Conservation (phyloP, 768 basidiomycete genomes). For the Arthromyces matolae region DNA sequence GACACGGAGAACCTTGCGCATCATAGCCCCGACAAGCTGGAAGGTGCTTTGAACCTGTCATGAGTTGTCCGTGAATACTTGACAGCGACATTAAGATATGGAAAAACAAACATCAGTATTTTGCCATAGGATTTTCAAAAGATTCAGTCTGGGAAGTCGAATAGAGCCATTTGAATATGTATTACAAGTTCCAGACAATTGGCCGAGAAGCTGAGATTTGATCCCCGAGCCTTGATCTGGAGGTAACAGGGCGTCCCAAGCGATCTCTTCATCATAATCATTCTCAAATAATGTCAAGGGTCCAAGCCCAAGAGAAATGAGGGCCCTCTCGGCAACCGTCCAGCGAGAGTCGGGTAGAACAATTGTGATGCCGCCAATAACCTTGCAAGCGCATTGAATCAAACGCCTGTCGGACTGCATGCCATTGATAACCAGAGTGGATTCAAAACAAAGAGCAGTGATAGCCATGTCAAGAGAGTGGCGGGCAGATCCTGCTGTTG, state of each 20-base stretch:
- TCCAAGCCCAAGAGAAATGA: conserved; percentile 64
- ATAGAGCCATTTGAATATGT: conserved; percentile 7
- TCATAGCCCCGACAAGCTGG: conserved; percentile 17
- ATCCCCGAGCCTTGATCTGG: conserved; percentile 58
- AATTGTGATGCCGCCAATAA: conserved; percentile 33
- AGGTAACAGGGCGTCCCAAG: conserved; percentile 43
- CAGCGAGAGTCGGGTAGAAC: conserved; percentile 45
- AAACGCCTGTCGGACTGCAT: conserved; percentile 54
- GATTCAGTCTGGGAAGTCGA: conserved; percentile 28
- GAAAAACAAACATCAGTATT: conserved; percentile 59
- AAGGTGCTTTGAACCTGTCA: conserved; percentile 53
- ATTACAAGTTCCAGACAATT: conserved; percentile 23
- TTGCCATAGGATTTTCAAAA: conserved; percentile 65
- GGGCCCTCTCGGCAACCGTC: conserved; percentile 58
- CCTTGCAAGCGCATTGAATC: conserved; percentile 59
- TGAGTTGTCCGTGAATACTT: neutral
- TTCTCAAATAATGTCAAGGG: conserved; percentile 50
- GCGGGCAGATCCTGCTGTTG: conserved; percentile 62
- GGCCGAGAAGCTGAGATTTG: conserved; percentile 46
- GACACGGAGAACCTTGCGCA: conserved; percentile 41
- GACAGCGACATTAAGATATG: neutral
- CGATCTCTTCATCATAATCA: conserved; percentile 21
- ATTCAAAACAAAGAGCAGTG: conserved; percentile 65
- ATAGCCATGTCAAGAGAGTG: conserved; percentile 68
- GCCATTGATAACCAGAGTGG: conserved; percentile 61